Evolutionary conservation across 768 basidiomycete genomes (phyloP).

Genomic region (Leccinum rimulosum): DNA sequence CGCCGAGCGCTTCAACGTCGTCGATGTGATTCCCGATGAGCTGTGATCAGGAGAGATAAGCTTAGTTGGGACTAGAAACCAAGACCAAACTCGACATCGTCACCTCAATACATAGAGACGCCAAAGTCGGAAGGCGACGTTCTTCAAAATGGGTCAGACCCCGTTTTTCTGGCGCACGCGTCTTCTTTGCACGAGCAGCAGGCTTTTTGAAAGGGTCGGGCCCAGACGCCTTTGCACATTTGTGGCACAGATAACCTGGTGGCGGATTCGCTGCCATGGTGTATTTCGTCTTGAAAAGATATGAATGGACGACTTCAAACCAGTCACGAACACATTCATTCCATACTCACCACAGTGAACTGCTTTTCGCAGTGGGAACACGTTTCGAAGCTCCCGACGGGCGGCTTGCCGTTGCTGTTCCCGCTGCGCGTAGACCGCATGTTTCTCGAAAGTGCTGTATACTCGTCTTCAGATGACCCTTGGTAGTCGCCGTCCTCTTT

Average conservation of each 20-base stretch:
- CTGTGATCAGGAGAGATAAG: slow-evolving; percentile 35
- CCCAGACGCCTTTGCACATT: slow-evolving; percentile 76
- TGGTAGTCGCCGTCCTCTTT: slow-evolving; percentile 49
- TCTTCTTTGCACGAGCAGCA: slow-evolving; percentile 57
- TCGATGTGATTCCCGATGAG: slow-evolving; percentile 83
- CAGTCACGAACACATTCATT: neutral
- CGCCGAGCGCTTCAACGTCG: slow-evolving; percentile 85
- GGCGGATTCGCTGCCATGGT: slow-evolving; percentile 71
- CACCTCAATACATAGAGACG: slow-evolving; percentile 80
- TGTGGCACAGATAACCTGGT: slow-evolving; percentile 80
- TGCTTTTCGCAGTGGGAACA: slow-evolving; percentile 82
- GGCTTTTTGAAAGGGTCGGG: slow-evolving; percentile 86
- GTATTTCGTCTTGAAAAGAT: slow-evolving; percentile 67
- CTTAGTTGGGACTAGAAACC: neutral
- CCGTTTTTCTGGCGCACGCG: slow-evolving; percentile 61
- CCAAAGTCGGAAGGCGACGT: slow-evolving; percentile 65
- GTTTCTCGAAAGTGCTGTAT: slow-evolving; percentile 59
- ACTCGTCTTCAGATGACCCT: slow-evolving; percentile 61
- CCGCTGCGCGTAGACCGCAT: slow-evolving; percentile 35
- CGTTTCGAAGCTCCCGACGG: slow-evolving; percentile 73
- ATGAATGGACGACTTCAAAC: neutral
- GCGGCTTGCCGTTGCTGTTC: slow-evolving; percentile 46
- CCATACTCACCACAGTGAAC: slow-evolving; percentile 77
- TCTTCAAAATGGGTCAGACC: slow-evolving; percentile 70
- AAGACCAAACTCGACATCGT: neutral